Evolutionary conservation across 257 asterid genomes (phyloP).

Genomic region (Vinca minor): DNA sequence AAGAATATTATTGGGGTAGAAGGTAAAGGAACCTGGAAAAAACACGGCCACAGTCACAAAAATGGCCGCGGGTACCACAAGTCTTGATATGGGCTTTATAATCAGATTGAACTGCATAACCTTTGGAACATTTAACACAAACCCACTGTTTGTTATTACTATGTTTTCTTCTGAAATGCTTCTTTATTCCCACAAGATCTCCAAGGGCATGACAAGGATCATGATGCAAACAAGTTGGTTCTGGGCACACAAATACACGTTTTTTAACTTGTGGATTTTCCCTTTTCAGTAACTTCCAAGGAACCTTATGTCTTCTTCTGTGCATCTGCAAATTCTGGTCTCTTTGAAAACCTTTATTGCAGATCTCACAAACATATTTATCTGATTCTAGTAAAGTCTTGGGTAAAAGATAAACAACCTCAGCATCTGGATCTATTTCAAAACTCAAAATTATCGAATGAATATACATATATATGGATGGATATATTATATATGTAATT

Average conservation of each 20-base stretch:
- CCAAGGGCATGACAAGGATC: constrained; percentile 34
- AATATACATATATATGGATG: not conserved
- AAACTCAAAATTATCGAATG: not conserved
- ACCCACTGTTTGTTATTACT: constrained; percentile 36
- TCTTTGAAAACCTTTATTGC: constrained; percentile 35
- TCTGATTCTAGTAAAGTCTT: constrained; percentile 36
- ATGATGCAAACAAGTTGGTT: constrained; percentile 37
- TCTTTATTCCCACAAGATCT: constrained; percentile 39
- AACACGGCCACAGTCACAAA: constrained; percentile 42
- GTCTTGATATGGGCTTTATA: constrained; percentile 40
- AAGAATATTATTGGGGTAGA: not conserved
- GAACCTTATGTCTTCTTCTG: constrained; percentile 35
- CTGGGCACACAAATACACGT: constrained; percentile 38
- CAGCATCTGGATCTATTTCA: constrained; percentile 37
- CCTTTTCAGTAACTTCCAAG: constrained; percentile 32
- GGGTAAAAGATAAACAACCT: constrained; percentile 30
- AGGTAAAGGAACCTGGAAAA: constrained; percentile 36
- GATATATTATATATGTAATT: too few relatives aligned
- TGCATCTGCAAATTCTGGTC: constrained; percentile 45
- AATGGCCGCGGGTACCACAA: constrained; percentile 43
- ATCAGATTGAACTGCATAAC: constrained; percentile 44
- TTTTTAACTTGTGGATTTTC: constrained; percentile 19
- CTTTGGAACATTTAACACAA: constrained; percentile 34
- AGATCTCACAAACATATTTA: constrained; percentile 34
- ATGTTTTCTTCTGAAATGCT: constrained; percentile 38